Evolutionary conservation across 2,329 filamentous ascomycete genomes (phyloP).

Genomic region (Ceratocystis harringtonii): DNA sequence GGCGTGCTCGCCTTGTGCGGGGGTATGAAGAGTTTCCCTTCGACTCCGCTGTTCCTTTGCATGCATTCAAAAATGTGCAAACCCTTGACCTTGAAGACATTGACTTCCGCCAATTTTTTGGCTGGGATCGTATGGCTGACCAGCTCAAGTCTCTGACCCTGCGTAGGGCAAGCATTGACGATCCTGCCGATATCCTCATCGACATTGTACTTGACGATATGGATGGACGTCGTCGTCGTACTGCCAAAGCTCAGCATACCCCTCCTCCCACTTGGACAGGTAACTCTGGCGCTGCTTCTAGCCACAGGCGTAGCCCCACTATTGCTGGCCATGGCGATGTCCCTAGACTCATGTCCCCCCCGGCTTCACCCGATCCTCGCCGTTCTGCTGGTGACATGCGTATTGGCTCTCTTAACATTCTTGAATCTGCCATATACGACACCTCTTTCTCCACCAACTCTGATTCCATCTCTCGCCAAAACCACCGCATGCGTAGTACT

Average conservation of each 20-base stretch:
- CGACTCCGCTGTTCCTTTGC: slow-evolving; percentile 89
- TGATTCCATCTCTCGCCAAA: slow-evolving; percentile 13
- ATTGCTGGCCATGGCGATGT: slow-evolving; percentile 47
- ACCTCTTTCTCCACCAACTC: slow-evolving; percentile 23
- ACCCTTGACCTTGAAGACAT: slow-evolving; percentile 88
- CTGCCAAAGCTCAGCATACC: slow-evolving; percentile 71
- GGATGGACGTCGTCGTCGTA: slow-evolving; percentile 76
- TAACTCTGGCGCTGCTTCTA: slow-evolving; percentile 32
- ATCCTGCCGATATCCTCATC: slow-evolving; percentile 77
- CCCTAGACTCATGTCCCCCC: slow-evolving; percentile 52
- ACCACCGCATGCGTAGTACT: slow-evolving; percentile 27
- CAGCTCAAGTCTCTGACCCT: slow-evolving; percentile 80
- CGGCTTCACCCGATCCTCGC: slow-evolving; percentile 43
- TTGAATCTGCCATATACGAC: slow-evolving; percentile 35
- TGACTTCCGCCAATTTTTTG: slow-evolving; percentile 92
- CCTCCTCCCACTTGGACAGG: slow-evolving; percentile 53
- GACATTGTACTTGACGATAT: slow-evolving; percentile 94
- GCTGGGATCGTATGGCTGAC: slow-evolving; percentile 88
- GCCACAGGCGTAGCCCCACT: slow-evolving; percentile 41
- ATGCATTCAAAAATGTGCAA: slow-evolving; percentile 93
- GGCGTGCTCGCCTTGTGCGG: slow-evolving; percentile 73
- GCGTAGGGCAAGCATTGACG: slow-evolving; percentile 74
- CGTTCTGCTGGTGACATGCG: slow-evolving; percentile 36
- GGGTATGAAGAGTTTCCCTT: slow-evolving; percentile 97
- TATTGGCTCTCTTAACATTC: slow-evolving; percentile 43